These are phyloP conservation scores for Cyclostephanos invisitatus DNA, from an alignment of 108 stramenopile species.

Conservation along the genomic window DNA sequence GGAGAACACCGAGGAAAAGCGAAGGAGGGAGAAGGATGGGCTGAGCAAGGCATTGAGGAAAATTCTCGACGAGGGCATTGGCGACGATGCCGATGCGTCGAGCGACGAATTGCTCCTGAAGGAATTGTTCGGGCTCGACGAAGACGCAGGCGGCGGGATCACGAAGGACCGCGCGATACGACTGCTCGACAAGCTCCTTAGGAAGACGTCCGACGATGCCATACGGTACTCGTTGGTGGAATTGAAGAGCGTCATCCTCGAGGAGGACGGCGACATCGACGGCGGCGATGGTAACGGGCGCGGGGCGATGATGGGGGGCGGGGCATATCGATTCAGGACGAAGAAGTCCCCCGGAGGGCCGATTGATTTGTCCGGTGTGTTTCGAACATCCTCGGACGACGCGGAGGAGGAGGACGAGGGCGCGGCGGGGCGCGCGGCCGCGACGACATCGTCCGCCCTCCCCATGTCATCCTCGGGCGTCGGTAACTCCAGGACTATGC, in stretches of 20 bases:
- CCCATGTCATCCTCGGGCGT: no score
- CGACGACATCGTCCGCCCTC: background rate
- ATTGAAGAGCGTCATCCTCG: constrained; percentile 26
- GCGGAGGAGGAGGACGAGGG: background rate
- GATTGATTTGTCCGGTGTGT: constrained; percentile 30
- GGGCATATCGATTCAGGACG: constrained; percentile 8
- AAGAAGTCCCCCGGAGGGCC: constrained; percentile 14
- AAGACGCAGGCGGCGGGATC: constrained; percentile 21
- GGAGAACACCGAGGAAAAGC: constrained; percentile 31
- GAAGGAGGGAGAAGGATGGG: constrained; percentile 20
- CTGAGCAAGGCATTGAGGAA: constrained; percentile 20
- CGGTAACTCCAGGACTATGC: constrained; percentile 11
- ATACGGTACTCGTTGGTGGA: constrained; percentile 29
- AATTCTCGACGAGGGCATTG: constrained; percentile 2
- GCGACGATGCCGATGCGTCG: constrained; percentile 29
- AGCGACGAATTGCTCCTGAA: constrained; percentile 45
- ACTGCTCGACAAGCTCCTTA: constrained; percentile 33
- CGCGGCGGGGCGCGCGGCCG: background rate
- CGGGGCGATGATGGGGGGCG: background rate
- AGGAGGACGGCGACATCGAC: constrained; percentile 14
- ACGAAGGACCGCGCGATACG: constrained; percentile 39
- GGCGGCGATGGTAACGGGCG: background rate
- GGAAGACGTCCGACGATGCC: constrained; percentile 18
- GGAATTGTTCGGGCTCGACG: constrained; percentile 26
- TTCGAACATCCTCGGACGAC: constrained; percentile 14